Evolutionary conservation across 306 rosid genomes (phyloP).

Genomic region (Acacia crassicarpa): DNA sequence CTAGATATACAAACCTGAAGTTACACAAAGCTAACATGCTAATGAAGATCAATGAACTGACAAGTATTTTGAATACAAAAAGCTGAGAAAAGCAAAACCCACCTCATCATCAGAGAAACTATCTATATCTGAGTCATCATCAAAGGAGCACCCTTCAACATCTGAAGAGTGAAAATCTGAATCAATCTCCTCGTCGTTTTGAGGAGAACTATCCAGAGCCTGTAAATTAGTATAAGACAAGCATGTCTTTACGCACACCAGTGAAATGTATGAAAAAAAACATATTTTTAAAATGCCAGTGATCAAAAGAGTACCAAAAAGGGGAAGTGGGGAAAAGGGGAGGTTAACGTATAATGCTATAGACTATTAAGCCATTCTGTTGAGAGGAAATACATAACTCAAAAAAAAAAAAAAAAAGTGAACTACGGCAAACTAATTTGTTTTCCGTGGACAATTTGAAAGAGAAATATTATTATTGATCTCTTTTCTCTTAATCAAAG

Average conservation of each 20-base stretch:
- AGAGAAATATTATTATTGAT: too few relatives aligned
- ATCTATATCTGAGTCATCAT: constrained; percentile 62
- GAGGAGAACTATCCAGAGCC: constrained; percentile 74
- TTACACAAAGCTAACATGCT: constrained; percentile 16
- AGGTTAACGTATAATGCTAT: background rate
- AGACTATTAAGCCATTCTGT: background rate
- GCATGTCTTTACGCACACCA: background rate
- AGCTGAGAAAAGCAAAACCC: constrained; percentile 16
- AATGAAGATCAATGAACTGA: constrained; percentile 5
- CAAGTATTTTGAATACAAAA: constrained; percentile 8
- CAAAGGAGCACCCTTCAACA: constrained; percentile 52
- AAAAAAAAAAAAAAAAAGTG: background rate
- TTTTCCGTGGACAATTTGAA: background rate
- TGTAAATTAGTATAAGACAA: constrained; percentile 33
- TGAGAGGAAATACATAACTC: background rate
- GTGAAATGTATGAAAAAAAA: constrained; percentile 12
- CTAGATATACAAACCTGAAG: constrained; percentile 1
- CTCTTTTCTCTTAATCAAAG: too few relatives aligned
- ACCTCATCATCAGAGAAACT: constrained; percentile 67
- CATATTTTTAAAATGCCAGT: background rate
- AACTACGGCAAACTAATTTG: background rate
- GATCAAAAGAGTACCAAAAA: constrained; percentile 9
- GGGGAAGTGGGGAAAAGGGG: background rate
- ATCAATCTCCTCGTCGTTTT: constrained; percentile 46
- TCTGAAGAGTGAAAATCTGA: constrained; percentile 61